Percentiles rank a stretch among this genome's conserved stretches.
These are phyloP conservation scores for Aspergillus viridinutans DNA, from an alignment of 2,329 filamentous ascomycete genomes.

Conservation along the genomic window DNA sequence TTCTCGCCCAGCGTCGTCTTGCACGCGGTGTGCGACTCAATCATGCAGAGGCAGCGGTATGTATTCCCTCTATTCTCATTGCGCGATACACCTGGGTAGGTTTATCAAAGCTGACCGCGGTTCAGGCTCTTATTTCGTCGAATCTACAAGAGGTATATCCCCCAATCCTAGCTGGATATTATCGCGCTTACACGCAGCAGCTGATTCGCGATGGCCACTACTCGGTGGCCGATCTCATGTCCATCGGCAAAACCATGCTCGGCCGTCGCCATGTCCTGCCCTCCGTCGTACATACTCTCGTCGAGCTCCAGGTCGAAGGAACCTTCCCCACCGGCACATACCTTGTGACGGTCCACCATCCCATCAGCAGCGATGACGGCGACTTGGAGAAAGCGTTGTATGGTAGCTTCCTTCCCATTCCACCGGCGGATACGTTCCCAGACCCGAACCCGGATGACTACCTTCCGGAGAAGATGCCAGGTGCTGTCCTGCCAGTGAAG, in stretches of 20 bases:
- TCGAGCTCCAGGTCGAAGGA: conserved; percentile 87
- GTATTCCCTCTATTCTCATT: conserved; percentile 7
- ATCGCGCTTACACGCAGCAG: conserved; percentile 31
- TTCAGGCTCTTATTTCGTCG: conserved; percentile 61
- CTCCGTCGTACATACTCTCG: conserved; percentile 71
- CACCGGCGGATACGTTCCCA: conserved; percentile 64
- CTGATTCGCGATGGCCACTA: conserved; percentile 95
- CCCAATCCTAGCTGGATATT: conserved; percentile 1
- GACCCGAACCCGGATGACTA: conserved; percentile 62
- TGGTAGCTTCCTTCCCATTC: conserved; percentile 83
- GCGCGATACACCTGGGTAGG: no score
- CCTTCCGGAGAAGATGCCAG: conserved; percentile 65
- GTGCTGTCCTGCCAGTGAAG: conserved; percentile 71
- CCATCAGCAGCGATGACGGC: conserved; percentile 79
- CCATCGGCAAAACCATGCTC: conserved; percentile 84
- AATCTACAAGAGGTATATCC: conserved; percentile 73
- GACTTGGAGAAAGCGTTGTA: conserved; percentile 84
- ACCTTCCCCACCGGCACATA: conserved; percentile 90
- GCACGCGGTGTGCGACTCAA: conserved; percentile 86
- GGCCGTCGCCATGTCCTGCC: conserved; percentile 88
- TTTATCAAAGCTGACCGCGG: neutral
- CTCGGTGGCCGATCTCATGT: conserved; percentile 89
- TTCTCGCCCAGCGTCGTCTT: conserved; percentile 80
- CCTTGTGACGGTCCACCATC: conserved; percentile 89
- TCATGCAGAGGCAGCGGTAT: conserved; percentile 78